Evolutionary conservation across 1,284 basidiomycete genomes (phyloP).

Genomic region (Albatrellus sp.): DNA sequence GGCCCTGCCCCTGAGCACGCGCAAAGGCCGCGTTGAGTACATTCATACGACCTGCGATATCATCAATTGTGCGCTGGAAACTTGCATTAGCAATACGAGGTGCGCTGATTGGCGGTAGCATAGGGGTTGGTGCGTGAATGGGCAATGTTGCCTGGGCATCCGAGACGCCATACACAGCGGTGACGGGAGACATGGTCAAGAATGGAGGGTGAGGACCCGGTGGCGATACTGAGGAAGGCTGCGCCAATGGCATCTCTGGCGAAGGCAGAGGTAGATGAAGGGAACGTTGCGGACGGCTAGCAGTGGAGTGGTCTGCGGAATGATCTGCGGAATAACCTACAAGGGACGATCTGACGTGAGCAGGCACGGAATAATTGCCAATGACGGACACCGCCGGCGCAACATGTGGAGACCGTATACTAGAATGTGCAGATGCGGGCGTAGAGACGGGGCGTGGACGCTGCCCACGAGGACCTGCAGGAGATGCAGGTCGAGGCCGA

Average conservation of each 20-base stretch:
- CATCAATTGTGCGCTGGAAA: constrained; percentile 29
- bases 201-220: constrained; percentile 1
- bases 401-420: background rate
- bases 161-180: constrained; percentile 10
- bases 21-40: constrained; percentile 15
- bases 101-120: constrained; percentile 18
- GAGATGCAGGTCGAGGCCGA: constrained; percentile 33
- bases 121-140: constrained; percentile 12
- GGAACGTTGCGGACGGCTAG: background rate
- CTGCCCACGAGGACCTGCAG: constrained; percentile 31
- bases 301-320: background rate
- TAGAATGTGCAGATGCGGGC: constrained; percentile 5
- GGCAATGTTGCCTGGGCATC: constrained; percentile 12
- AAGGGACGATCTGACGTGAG: background rate
- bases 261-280: background rate
- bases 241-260: background rate
- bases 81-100: constrained; percentile 28
- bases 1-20: constrained; percentile 11
- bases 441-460: constrained; percentile 24
- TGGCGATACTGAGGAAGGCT: background rate
- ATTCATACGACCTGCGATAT: constrained; percentile 31
- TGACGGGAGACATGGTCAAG: constrained; percentile 1
- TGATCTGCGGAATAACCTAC: background rate
- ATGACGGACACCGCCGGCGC: background rate
- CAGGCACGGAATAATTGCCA: background rate